Evolutionary conservation across 179 eudicot genomes (phyloP).

Genomic region (Heliamphora pulchella): DNA sequence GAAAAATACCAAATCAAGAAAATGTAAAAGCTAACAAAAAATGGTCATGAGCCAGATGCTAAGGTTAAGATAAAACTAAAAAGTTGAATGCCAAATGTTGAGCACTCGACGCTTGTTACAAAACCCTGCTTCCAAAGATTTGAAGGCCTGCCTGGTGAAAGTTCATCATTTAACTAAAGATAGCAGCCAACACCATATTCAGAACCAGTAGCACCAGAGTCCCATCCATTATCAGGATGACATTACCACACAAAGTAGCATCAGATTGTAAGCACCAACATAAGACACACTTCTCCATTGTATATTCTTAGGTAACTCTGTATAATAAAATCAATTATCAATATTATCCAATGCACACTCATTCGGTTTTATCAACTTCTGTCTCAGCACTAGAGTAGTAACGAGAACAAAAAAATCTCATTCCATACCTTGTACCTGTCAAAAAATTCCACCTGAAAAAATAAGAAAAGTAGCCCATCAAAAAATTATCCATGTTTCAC

Average conservation of each 20-base stretch:
- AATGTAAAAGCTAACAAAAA: neutral
- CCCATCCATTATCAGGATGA: neutral
- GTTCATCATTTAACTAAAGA: neutral
- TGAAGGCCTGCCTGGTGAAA: neutral
- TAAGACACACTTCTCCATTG: neutral
- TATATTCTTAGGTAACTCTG: neutral
- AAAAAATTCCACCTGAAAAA: conserved; percentile 82
- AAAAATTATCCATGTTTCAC: neutral
- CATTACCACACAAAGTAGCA: neutral
- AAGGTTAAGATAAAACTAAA: neutral
- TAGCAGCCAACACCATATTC: neutral
- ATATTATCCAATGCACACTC: neutral
- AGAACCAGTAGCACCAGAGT: neutral
- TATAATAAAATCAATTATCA: neutral
- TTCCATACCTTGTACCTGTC: conserved; percentile 80
- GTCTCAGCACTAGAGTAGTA: neutral
- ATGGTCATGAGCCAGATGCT: neutral
- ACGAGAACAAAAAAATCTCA: conserved; percentile 3
- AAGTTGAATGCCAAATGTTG: conserved; percentile 5
- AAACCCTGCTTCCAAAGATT: neutral
- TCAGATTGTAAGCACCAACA: conserved; percentile 8
- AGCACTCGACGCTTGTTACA: neutral
- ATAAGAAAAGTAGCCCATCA: conserved; percentile 17
- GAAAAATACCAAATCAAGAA: neutral
- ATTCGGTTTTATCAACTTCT: neutral